These are phyloP conservation scores for Xerocomus potaroensis DNA, from an alignment of 768 basidiomycete genomes.

Conservation along the genomic window DNA sequence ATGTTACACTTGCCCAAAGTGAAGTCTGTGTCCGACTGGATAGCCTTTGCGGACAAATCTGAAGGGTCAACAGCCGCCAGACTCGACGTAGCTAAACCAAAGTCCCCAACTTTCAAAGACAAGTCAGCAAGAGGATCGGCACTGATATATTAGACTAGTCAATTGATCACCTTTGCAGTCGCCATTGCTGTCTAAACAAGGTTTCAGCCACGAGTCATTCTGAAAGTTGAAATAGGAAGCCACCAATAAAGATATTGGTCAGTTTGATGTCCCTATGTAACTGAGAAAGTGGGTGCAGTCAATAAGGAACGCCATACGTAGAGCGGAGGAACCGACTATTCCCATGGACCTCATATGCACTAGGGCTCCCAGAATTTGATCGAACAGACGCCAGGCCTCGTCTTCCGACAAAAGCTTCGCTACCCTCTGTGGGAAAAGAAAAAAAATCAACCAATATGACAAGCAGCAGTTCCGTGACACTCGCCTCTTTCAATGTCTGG, in stretches of 20 bases:
- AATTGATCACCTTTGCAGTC: slow-evolving; percentile 65
- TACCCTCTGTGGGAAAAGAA: slow-evolving; percentile 50
- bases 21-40: slow-evolving; percentile 58
- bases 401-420: slow-evolving; percentile 79
- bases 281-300: slow-evolving; percentile 35
- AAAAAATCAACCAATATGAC: neutral
- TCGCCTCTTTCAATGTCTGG: slow-evolving; percentile 83
- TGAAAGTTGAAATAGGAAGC: slow-evolving; percentile 15
- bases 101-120: slow-evolving; percentile 77
- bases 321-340: slow-evolving; percentile 53
- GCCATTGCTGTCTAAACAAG: slow-evolving; percentile 61
- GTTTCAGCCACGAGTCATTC: neutral
- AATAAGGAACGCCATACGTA: neutral
- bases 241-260: slow-evolving; percentile 92
- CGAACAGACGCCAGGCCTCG: slow-evolving; percentile 86
- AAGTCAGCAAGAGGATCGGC: neutral
- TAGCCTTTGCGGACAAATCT: slow-evolving; percentile 47
- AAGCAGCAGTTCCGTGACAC: neutral
- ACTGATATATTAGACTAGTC: neutral
- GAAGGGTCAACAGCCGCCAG: slow-evolving; percentile 75
- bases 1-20: slow-evolving; percentile 52
- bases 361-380: slow-evolving; percentile 85
- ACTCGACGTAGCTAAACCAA: slow-evolving; percentile 84
- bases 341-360: slow-evolving; percentile 84
- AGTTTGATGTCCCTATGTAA: slow-evolving; percentile 88